phyloP scores from a whole-genome alignment of 108 stramenopile species.

The Hondaea fermentalgiana region DNA sequence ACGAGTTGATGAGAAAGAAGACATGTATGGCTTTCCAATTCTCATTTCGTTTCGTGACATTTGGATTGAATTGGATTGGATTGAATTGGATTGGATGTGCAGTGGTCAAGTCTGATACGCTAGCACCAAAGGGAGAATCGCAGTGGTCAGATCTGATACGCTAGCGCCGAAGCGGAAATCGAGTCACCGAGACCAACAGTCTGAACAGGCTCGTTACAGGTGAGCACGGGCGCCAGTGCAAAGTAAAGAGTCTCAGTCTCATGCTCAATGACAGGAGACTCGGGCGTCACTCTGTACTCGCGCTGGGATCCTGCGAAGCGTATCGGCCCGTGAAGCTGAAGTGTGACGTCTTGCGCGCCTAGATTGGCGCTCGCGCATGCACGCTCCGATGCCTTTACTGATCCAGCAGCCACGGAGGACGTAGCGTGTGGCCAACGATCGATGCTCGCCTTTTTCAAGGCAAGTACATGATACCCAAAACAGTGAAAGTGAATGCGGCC shows the following conservation, averaged over 20 bases:
- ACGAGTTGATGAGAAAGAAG: background rate
- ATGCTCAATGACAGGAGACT: background rate
- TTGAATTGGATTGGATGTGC: background rate
- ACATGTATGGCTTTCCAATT: background rate
- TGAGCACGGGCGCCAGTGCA: background rate
- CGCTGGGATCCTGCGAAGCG: background rate
- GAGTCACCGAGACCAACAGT: constrained; percentile 13
- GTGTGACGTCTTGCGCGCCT: background rate
- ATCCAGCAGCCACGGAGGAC: background rate
- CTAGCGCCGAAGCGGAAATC: constrained; percentile 10
- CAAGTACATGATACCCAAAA: constrained; percentile 1
- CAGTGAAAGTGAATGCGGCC: constrained; percentile 2
- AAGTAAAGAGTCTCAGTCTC: background rate
- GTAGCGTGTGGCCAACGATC: background rate
- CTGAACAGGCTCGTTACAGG: background rate
- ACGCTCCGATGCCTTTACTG: background rate
- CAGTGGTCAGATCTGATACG: background rate
- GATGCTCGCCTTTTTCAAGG: background rate
- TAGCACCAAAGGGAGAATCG: no score
- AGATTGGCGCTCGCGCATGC: background rate
- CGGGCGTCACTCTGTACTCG: background rate
- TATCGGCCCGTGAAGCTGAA: background rate
- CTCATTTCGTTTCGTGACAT: background rate
- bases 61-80: background rate
- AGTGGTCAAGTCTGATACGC: background rate